phyloP scores from a whole-genome alignment of 2,329 filamentous ascomycete genomes.

The Hansfordia pulvinata region DNA sequence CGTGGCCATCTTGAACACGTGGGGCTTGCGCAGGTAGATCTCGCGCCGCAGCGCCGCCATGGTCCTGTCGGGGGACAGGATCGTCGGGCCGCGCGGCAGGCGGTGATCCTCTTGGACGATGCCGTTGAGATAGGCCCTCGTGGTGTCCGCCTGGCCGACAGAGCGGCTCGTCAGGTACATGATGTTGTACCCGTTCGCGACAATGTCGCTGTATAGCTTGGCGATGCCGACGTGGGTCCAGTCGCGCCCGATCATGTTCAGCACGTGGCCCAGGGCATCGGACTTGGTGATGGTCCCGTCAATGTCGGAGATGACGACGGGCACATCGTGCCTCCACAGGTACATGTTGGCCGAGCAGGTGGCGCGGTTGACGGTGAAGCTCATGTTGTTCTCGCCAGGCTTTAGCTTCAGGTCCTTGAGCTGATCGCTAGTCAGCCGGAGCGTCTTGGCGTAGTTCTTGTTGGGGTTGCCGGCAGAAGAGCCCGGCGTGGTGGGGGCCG shows the following conservation, averaged over 20 bases:
- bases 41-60: constrained; percentile 87
- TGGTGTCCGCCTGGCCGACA: constrained; percentile 86
- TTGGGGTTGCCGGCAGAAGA: constrained; percentile 52
- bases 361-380: constrained; percentile 90
- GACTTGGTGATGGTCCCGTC: constrained; percentile 98
- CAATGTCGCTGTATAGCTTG: constrained; percentile 93
- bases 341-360: constrained; percentile 91
- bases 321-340: constrained; percentile 80
- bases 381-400: constrained; percentile 81
- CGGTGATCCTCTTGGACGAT: constrained; percentile 79
- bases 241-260: constrained; percentile 93
- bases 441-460: constrained; percentile 89
- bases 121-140: constrained; percentile 76
- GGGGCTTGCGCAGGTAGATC: constrained; percentile 88
- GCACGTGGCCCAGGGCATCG: constrained; percentile 81
- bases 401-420: constrained; percentile 74
- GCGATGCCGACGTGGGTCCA: constrained; percentile 97
- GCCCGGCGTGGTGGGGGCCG: constrained; percentile 58
- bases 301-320: constrained; percentile 96
- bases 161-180: constrained; percentile 94
- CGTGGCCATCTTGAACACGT: constrained; percentile 99
- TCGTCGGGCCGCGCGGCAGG: constrained; percentile 81
- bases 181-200: constrained; percentile 93
- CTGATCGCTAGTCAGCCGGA: constrained; percentile 89
- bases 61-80: constrained; percentile 86